Percentiles rank a stretch among this genome's conserved stretches.
Evolutionary conservation across 2,329 filamentous ascomycete genomes (phyloP).

Genomic region (Trichophyton simii): DNA sequence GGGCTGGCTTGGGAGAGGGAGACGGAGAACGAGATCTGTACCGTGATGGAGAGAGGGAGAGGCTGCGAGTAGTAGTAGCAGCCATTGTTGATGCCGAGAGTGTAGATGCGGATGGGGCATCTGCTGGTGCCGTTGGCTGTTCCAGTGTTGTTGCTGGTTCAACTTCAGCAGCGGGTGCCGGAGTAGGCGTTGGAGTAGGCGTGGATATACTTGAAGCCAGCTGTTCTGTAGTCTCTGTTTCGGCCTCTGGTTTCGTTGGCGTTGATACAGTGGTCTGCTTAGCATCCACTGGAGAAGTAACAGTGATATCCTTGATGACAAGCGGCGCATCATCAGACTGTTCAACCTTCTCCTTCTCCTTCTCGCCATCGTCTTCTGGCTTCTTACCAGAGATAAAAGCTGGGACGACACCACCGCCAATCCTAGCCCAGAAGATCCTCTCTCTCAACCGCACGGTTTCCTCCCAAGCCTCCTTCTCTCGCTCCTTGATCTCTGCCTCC

Average conservation of each 20-base stretch:
- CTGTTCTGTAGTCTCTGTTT: not conserved
- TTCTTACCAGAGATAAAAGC: constrained; percentile 27
- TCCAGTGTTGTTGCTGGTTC: not conserved
- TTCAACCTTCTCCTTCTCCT: not conserved
- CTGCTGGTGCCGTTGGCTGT: not conserved
- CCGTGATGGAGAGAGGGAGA: not conserved
- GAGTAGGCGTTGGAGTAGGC: not conserved
- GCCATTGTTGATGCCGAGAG: not conserved
- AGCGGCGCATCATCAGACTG: not conserved
- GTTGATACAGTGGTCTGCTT: not conserved
- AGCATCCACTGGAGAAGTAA: not conserved
- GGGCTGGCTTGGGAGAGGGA: not conserved
- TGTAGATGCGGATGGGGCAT: not conserved
- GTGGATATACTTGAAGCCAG: not conserved
- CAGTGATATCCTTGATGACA: not conserved
- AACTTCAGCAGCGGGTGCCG: not conserved
- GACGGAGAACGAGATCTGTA: not conserved
- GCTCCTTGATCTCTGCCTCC: constrained; percentile 46
- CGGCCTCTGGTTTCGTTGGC: not conserved
- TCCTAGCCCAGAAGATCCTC: constrained; percentile 91
- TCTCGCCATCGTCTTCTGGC: not conserved
- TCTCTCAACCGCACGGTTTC: constrained; percentile 82
- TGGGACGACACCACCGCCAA: constrained; percentile 83
- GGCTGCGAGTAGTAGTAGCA: not conserved
- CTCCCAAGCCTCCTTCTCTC: constrained; percentile 79